Evolutionary conservation across 208 protist species (phyloP), one percentile per base, ranked within the genome.

Genomic region (Blastocrithidia nonstop): DNA sequence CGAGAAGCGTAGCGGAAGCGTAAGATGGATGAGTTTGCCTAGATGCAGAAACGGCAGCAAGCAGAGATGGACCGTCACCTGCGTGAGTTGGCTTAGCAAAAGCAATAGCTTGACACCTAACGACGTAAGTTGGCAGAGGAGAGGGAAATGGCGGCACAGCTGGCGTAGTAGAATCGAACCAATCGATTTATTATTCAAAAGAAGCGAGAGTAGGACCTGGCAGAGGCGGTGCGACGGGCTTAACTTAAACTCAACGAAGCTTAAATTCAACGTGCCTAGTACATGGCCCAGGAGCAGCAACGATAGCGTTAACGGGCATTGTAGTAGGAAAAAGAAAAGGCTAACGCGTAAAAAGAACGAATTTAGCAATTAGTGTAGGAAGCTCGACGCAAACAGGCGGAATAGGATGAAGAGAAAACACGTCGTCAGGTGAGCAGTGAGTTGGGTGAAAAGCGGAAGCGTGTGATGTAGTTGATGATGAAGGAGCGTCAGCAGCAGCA

Each of bases 11-110:
- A 74, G 29, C 55, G 71, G 22, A 55, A 57, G 44, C 42, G 36
- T 3, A 68, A 59, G 38, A 62, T 82, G 54, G 68, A 64, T 45
- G 79, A 63, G 49, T 72, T 68, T 47, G 37, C 67, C 1, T 57
- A 62, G 50, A 46, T 82, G 57, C 73, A 84, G 55, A 63, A 68
- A 24, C 60, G 35, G 31, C 79, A 88, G 55, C 79, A 88, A 60
- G 67, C 54, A 17, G 73, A 81, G 31, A 59, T 88, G 15, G 79
- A 88, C 22, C 57, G 66, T 4, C 71, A 88, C 58, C 55, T 88
- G 49, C 56, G 54, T 20, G 79, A 88, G 8, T 62, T 88, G 15
- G 72, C 79, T 3, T 39, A 43, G 28, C 75, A 81, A 43, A 83
- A 84, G 46, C 70, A 66, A 20, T 56, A 68, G 26, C 50, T 83